Percentiles rank a stretch among this genome's conserved stretches.
Evolutionary conservation across 1,139 yeast genomes (phyloP).

Genomic region (Saccharomycopsis crataegensis): DNA sequence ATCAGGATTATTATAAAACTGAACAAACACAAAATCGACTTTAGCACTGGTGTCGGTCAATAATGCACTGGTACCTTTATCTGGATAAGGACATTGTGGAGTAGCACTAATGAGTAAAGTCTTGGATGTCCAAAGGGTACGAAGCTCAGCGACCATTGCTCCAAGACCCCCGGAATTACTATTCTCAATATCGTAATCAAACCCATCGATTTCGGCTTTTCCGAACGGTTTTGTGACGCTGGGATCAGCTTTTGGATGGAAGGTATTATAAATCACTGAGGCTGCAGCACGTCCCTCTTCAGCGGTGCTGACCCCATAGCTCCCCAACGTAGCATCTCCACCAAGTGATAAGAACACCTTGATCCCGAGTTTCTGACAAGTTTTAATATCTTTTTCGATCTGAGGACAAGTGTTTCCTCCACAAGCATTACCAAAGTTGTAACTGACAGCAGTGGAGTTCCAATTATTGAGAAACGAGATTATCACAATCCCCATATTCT

Average conservation of each 20-base stretch:
- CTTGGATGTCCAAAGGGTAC: slow-evolving; percentile 36
- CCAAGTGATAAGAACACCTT: slow-evolving; percentile 60
- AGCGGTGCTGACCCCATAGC: slow-evolving; percentile 23
- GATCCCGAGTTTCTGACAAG: slow-evolving; percentile 74
- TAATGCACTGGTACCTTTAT: slow-evolving; percentile 31
- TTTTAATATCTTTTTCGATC: slow-evolving; percentile 64
- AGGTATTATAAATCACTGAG: slow-evolving; percentile 25
- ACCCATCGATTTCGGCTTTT: slow-evolving; percentile 24
- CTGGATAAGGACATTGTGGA: slow-evolving; percentile 79
- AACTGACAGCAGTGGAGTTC: slow-evolving; percentile 32
- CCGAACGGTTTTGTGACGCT: slow-evolving; percentile 63
- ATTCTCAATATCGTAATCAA: slow-evolving; percentile 18
- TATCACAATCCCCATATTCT: slow-evolving; percentile 65
- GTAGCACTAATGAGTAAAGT: slow-evolving; percentile 26
- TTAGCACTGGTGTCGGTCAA: slow-evolving; percentile 48
- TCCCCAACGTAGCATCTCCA: slow-evolving; percentile 77
- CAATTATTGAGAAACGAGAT: slow-evolving; percentile 57
- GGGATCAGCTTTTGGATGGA: slow-evolving; percentile 50
- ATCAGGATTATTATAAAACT: slow-evolving; percentile 16
- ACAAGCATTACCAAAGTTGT: slow-evolving; percentile 72
- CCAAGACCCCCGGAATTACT: slow-evolving; percentile 27
- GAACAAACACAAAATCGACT: slow-evolving; percentile 18
- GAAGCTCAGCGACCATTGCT: slow-evolving; percentile 17
- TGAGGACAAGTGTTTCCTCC: slow-evolving; percentile 36
- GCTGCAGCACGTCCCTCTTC: slow-evolving; percentile 22